Evolutionary conservation across 495 filamentous ascomycete species (phyloP), one percentile per base, ranked within the genome.

Genomic region (Aspergillus sclerotioniger): DNA sequence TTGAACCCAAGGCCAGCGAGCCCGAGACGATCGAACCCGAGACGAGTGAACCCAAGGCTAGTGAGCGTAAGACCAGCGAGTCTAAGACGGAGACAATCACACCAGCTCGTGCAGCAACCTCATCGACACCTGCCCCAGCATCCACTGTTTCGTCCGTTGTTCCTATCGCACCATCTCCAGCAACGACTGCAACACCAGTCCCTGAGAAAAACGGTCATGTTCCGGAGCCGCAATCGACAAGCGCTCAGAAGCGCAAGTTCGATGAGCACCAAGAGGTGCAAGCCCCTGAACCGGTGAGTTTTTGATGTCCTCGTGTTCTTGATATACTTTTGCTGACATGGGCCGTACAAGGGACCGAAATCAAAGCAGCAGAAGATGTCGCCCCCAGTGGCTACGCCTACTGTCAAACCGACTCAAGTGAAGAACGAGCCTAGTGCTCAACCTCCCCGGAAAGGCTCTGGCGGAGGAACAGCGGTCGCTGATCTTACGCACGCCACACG

Each of bases 401-500:
- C 62, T 50, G 51, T 57, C 13, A 62, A 63, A 37, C 20, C 56
- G 25, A 54, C 69, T 33, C 62, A 66, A 47, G 57, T 65, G 25
- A 80, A 81, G 60, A 62, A 73, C 41, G 73, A 72, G 49, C 60
- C 66, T 44, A 61, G 53, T 15, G 60, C 64, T 32, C 61, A 67
- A 12, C 32, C 63, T 15, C 62, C 66, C 35, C 66, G 64, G 20
- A 60, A 65, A 50, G 56, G 61, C 37, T 69, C 73, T 32, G 61
- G 67, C 21, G 57, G 54, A 19, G 70, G 59, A 54, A 67, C 53
- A 21, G 53, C 63, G 21, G 57, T 60, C 43, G 51, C 64, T 28
- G 70, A 84, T 29, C 72, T 82, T 41, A 61, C 71, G 31, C 76
- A 74, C 20, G 64, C 72, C 5, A 75, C 80, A 56, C 80, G 84